Conservation (phyloP, 2,329 filamentous ascomycete genomes). For the Cryphonectria nitschkei region DNA sequence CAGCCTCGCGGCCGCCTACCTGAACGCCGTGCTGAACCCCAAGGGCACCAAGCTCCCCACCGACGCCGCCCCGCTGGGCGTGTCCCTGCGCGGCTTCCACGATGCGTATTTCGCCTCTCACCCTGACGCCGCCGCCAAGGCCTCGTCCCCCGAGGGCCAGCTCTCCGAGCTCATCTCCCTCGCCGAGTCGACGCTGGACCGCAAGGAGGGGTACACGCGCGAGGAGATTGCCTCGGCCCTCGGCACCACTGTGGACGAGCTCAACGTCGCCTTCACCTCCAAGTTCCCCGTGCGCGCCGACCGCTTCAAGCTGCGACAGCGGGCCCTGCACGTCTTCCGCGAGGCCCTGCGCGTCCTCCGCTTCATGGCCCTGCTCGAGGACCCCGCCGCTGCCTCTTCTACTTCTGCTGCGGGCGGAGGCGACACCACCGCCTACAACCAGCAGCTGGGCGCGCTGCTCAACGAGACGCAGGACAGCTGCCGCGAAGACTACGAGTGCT, state of each 20-base stretch:
- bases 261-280: slow-evolving; percentile 80
- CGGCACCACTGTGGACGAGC: slow-evolving; percentile 67
- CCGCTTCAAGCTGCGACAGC: slow-evolving; percentile 83
- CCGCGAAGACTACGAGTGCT: slow-evolving; percentile 86
- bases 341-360: slow-evolving; percentile 85
- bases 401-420: slow-evolving; percentile 48
- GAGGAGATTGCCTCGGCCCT: slow-evolving; percentile 80
- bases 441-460: slow-evolving; percentile 77
- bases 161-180: slow-evolving; percentile 73
- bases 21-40: slow-evolving; percentile 62
- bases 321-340: slow-evolving; percentile 86
- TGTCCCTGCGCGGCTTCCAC: slow-evolving; percentile 86
- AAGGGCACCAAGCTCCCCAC: slow-evolving; percentile 65
- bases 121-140: slow-evolving; percentile 42
- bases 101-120: slow-evolving; percentile 72
- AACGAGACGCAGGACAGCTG: slow-evolving; percentile 91
- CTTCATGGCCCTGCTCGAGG: slow-evolving; percentile 79
- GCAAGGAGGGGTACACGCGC: slow-evolving; percentile 84
- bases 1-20: slow-evolving; percentile 78
- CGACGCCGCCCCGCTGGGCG: slow-evolving; percentile 81
- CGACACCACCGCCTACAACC: slow-evolving; percentile 64
- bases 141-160: slow-evolving; percentile 58
- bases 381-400: slow-evolving; percentile 46
- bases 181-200: slow-evolving; percentile 70
- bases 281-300: slow-evolving; percentile 89